phyloP scores from a whole-genome alignment of 202 grass and related monocot genomes.

The Carex arenaria region DNA sequence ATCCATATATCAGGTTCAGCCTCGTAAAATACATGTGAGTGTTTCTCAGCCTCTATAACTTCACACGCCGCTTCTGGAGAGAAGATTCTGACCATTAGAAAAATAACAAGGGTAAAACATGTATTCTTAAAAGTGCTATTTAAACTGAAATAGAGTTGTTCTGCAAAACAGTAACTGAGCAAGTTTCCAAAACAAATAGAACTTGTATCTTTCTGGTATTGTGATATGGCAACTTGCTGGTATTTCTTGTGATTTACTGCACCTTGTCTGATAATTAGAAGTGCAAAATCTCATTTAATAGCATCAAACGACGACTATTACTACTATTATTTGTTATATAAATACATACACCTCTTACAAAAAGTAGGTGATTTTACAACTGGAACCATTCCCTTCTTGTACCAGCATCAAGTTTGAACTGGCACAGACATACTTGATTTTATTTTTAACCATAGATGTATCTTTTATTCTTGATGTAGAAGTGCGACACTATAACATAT shows the following conservation, averaged over 20 bases:
- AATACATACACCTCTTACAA: background rate
- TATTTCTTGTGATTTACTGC: background rate
- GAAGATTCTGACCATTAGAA: constrained; percentile 70
- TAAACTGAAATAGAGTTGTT: constrained; percentile 10
- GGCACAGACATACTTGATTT: background rate
- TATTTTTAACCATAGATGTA: background rate
- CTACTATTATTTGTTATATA: background rate
- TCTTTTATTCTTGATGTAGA: background rate
- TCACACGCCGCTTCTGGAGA: constrained; percentile 82
- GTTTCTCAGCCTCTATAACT: constrained; percentile 84
- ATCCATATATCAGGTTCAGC: constrained; percentile 95
- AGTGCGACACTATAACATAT: background rate
- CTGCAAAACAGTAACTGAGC: background rate
- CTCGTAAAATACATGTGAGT: constrained; percentile 88
- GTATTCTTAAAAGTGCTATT: background rate
- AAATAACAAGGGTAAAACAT: constrained; percentile 17
- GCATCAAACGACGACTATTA: background rate
- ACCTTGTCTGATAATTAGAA: background rate
- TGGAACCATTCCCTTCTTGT: background rate
- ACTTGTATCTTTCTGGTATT: background rate
- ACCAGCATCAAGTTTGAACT: background rate
- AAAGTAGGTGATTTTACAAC: background rate
- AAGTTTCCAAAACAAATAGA: background rate
- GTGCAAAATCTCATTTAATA: background rate
- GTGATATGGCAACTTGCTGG: background rate